These are phyloP conservation scores for Apostasia shenzhenica DNA, from an alignment of 106 monocot species.

Conservation along the genomic window DNA sequence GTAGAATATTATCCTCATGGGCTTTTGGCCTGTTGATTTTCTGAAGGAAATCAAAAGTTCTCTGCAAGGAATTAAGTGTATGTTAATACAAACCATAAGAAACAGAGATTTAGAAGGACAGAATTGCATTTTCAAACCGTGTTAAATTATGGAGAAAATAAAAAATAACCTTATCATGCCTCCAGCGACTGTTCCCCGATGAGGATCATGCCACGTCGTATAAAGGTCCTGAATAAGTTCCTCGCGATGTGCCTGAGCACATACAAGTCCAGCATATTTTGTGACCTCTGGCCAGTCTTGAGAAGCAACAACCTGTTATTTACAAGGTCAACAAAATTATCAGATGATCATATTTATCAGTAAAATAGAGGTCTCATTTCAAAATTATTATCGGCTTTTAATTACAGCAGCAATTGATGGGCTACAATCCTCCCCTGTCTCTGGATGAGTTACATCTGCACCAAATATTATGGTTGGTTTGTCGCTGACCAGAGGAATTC, in stretches of 20 bases:
- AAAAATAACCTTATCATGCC: conserved; percentile 81
- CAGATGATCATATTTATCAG: neutral
- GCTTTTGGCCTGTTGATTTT: conserved; percentile 80
- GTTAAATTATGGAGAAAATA: neutral
- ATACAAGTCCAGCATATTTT: conserved; percentile 86
- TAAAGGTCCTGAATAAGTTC: conserved; percentile 88
- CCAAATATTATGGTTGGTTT: conserved; percentile 94
- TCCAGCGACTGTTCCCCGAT: conserved; percentile 59
- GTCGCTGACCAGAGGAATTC: conserved; percentile 86
- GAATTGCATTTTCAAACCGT: neutral
- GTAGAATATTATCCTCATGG: conserved; percentile 82
- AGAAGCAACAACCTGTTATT: conserved; percentile 80
- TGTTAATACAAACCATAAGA: neutral
- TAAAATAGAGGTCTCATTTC: too few relatives aligned
- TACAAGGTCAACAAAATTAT: neutral
- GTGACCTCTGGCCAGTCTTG: conserved; percentile 98
- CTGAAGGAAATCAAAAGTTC: conserved; percentile 81
- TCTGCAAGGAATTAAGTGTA: conserved; percentile 23
- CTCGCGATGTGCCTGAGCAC: conserved; percentile 83
- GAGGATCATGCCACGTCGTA: conserved; percentile 87
- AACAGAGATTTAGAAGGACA: neutral
- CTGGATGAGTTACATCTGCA: conserved; percentile 94
- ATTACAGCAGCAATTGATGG: conserved; percentile 94
- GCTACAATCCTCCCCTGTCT: conserved; percentile 73
- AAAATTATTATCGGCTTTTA: neutral